phyloP scores from a whole-genome alignment of 129 eudicot species.

The Solidago caesia region DNA sequence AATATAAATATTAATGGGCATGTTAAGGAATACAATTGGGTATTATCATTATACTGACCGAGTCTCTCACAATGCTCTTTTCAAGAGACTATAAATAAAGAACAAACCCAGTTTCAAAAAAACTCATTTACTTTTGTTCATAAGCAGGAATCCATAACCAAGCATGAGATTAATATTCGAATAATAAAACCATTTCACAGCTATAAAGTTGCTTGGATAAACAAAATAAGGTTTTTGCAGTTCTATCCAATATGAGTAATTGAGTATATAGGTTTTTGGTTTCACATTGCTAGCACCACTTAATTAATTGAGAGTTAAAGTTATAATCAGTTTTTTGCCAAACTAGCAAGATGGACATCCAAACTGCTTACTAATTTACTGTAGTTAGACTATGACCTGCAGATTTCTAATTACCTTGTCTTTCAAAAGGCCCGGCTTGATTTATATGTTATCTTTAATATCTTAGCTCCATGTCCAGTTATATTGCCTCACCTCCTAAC shows the following conservation, averaged over 20 bases:
- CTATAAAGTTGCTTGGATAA: neutral
- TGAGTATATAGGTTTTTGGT: too few relatives aligned
- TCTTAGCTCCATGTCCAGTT: neutral
- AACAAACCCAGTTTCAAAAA: too few relatives aligned
- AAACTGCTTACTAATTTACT: neutral
- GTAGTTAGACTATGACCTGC: neutral
- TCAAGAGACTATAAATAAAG: too few relatives aligned
- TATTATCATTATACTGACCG: too few relatives aligned
- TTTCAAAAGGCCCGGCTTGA: conserved; percentile 1
- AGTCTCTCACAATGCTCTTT: too few relatives aligned
- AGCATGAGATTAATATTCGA: too few relatives aligned
- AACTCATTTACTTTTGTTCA: too few relatives aligned
- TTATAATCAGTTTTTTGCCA: neutral
- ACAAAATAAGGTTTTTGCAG: neutral
- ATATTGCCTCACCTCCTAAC: neutral
- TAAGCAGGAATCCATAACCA: too few relatives aligned
- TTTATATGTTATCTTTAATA: neutral
- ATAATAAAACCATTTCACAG: too few relatives aligned
- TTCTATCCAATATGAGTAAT: neutral
- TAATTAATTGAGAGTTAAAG: neutral
- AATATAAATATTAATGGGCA: too few relatives aligned
- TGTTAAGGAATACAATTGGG: too few relatives aligned
- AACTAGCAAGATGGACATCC: neutral
- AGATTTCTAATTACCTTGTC: neutral
- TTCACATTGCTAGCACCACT: neutral